Evolutionary conservation across 306 rosid species (phyloP), one percentile per base, ranked within the genome.

Genomic region (Leucaena leucocephala): DNA sequence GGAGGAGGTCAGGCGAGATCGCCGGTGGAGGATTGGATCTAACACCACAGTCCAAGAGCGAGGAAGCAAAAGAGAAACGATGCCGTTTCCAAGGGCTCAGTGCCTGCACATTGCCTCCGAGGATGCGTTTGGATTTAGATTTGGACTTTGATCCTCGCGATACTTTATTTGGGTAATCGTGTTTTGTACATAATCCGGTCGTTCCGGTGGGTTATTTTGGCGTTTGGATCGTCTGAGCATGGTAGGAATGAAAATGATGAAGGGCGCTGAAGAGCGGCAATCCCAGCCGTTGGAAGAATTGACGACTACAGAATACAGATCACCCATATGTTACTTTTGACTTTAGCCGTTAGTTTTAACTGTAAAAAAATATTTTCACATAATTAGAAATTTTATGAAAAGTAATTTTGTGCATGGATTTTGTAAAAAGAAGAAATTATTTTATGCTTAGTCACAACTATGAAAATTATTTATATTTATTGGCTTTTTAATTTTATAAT

Each of bases 1-100:
- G 72, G 82, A 68, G 66, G 57, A 69, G 65, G 57, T 83, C 88
- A 83, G 87, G 45, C 80, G 90, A 81, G 87, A 91, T 86, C 91
- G 76, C 64, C 72, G 87, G 77, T 71, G 85, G 34, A 9, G 14
- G 78, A 78, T 63, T 63, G 85, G 91, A 87, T 85, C 88, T 82
- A 80, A 77, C 76, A 48, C 76, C 65, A 77, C 77, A 78, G 40
- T 17, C 50, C 38, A 71, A 71, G 62, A 19, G 19, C 68, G 72
- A 52, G 42, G 62, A 80, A 66, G 43, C 78, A 75, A 79, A 54
- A 50, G 46, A 61, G 17, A 79, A 82, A 73, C 80, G 89, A 35
- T 76, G 90, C 71, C 88, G 87, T 85, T 85, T 83, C 38, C 38
- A 64, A 48, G 63, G 78, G 15, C 17, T 17, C 80, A 2, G 63